Base-by-base conservation (phyloP, 2,329 filamentous ascomycete species). In the Fusarium sp. region DNA sequence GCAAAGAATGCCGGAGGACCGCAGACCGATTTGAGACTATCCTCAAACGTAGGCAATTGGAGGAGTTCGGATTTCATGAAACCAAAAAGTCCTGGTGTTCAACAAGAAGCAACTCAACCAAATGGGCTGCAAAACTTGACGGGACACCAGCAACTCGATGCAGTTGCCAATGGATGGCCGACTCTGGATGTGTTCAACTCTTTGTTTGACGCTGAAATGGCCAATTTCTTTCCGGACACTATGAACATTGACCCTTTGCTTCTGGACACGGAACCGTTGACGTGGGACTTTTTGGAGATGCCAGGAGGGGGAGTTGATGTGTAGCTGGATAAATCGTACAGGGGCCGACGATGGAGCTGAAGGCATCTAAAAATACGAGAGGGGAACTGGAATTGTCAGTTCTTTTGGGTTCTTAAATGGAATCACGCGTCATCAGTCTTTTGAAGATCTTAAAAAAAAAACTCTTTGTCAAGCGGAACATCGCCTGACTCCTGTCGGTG, bases 151-250 rank as follows among this genome's bases (percentile, higher is more conserved):
- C 32, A 39, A 18, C 3, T 13, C 23, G 54, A 27, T 16, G 4
- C 32, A 1, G 11, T 8, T 0, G 6, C 23, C 0, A 66, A 0
- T 0, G 58, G 57, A 35, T 54, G 45, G 64, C 65, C 67, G 0
- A 32, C 62, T 2, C 16, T 72, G 2, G 73, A 76, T 0, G 23
- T 72, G 0, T 66, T 70, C 18, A 70, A 68, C 25, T 65, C 67
- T 0, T 43, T 77, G 2, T 41, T 74, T 1, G 66, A 70, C 0
- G 39, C 70, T 1, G 72, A 76, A 5, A 67, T 72, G 43, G 32
- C 62, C 3, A 25, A 50, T 34, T 16, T 75, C 2, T 43, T 76
- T 0, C n/a, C 64, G 0, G 0, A 56, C 1, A 43, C 57, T 8
- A 32, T 62, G 1, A n/a, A 41, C 2, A 4, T 62, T 0, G 63